Conservation (phyloP, 192 early-diverging fungal genomes). For the Entophlyctis helioformis region DNA sequence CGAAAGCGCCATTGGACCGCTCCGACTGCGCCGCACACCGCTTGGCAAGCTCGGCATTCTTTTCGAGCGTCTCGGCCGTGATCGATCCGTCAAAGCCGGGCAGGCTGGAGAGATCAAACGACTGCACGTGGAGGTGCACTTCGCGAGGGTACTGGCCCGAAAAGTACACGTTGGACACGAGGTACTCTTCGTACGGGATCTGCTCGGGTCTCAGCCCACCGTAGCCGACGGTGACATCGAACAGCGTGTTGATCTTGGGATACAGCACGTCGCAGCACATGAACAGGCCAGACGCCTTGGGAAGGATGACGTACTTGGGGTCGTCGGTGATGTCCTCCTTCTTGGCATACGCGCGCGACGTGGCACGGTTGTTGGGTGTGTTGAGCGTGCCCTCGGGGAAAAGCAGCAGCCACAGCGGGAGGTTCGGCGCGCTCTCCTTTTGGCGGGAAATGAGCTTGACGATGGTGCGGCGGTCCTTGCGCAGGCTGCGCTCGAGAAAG, state of each 20-base stretch:
- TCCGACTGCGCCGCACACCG: too few species aligned
- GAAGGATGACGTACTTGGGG: conserved; percentile 65
- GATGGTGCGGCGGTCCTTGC: conserved; percentile 57
- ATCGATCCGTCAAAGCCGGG: conserved; percentile 24
- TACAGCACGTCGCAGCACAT: conserved; percentile 58
- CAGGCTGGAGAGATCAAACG: conserved; percentile 7
- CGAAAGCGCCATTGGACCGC: too few species aligned
- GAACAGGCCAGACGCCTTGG: conserved; percentile 74
- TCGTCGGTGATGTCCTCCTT: conserved; percentile 25
- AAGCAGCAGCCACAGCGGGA: conserved; percentile 82
- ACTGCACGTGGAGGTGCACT: conserved; percentile 66
- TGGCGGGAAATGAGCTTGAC: conserved; percentile 24
- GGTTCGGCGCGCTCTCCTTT: conserved; percentile 5
- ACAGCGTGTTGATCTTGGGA: conserved; percentile 59
- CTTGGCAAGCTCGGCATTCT: background rate
- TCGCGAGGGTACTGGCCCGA: conserved; percentile 57
- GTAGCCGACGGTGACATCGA: conserved; percentile 85
- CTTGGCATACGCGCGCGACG: conserved; percentile 59
- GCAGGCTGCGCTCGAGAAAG: conserved; percentile 78
- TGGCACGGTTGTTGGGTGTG: conserved; percentile 58
- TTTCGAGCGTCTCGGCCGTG: background rate
- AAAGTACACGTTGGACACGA: conserved; percentile 64
- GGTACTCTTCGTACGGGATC: conserved; percentile 69
- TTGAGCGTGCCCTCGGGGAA: conserved; percentile 96
- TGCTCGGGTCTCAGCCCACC: conserved; percentile 42